These are phyloP conservation scores for Backusella sp. DNA, from an alignment of 192 early-diverging fungal genomes.

Conservation along the genomic window DNA sequence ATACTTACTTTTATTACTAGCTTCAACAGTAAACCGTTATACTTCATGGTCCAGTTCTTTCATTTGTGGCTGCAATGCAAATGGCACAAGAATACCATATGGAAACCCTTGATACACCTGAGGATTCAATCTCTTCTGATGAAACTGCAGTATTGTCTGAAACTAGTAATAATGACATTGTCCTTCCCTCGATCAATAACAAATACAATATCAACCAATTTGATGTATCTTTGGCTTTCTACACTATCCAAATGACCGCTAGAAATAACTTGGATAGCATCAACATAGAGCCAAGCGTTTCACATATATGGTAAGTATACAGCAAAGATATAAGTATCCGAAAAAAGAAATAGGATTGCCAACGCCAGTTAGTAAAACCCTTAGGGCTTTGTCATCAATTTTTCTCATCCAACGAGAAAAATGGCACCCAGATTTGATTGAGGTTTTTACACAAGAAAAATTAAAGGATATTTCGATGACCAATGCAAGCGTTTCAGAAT, in stretches of 20 bases:
- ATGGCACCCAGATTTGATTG: too few relatives aligned
- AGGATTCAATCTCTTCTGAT: neutral
- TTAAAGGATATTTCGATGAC: too few relatives aligned
- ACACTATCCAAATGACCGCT: neutral
- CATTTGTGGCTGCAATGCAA: too few relatives aligned
- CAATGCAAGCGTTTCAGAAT: too few relatives aligned
- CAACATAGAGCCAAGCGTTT: constrained; percentile 4
- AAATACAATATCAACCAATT: constrained; percentile 9
- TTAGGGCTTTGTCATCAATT: neutral
- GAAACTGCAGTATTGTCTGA: neutral
- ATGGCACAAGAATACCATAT: neutral
- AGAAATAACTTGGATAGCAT: constrained; percentile 9
- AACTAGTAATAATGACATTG: neutral
- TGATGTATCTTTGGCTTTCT: constrained; percentile 13
- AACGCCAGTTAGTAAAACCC: neutral
- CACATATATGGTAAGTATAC: constrained; percentile 11
- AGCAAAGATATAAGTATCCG: constrained; percentile 9
- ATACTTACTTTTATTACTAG: too few relatives aligned
- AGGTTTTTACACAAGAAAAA: too few relatives aligned
- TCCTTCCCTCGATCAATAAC: neutral
- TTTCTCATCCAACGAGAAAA: too few relatives aligned
- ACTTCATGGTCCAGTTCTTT: too few relatives aligned
- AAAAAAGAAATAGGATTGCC: constrained; percentile 10
- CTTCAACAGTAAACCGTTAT: too few relatives aligned
- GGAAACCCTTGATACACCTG: neutral